Base-by-base conservation (phyloP, 805 yeast genomes). In the Candida gorgasii region DNA sequence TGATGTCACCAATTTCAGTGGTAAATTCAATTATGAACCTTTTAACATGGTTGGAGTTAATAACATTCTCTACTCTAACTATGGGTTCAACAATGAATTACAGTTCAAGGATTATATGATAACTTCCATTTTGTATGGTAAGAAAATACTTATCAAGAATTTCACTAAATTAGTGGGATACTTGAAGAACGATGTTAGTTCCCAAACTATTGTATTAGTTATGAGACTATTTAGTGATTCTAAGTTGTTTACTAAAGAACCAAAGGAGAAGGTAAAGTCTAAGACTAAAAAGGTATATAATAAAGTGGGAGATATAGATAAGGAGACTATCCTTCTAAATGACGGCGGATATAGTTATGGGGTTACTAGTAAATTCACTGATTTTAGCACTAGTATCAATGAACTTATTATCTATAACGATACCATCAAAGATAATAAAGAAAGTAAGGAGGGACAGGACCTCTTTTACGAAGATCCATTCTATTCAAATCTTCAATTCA, bases 341-440 rank as follows among this genome's bases (percentile, higher is more conserved):
- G 79, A 79, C 20, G 76, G 72, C 35, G 73, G 68, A 46, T 76
- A 73, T 14, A 68, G 72, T 3, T 76, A 65, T 57, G 86, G 86
- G 3, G 58, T 80, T 1, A 72, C 84, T 0, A 76, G 82, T 51
- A 78, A 77, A 47, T 63, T 72, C 18, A 47, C 53, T 5, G 55
- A 47, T 11, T 34, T 42, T 12, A 53, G 60, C 24, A 39, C 50
- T 3, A 48, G 54, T 9, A 57, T 77, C 16, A 72, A 67, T 40
- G 46, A 46, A 29, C 34, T 42, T 13, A 24, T 39, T 12, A 12
- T 34, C 36, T n/a, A 41, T 16, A 41, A 41, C 6, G 19, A 20
- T n/a, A n/a, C n/a, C n/a, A n/a, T n/a, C n/a, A n/a, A n/a, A n/a
- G n/a, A 5, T n/a, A 39, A 4, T 7, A 5, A 3, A 3, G 16